Percentiles rank a stretch among this genome's conserved stretches.
Conservation (phyloP, 2,329 filamentous ascomycete genomes). For the Colletotrichum simmondsii region DNA sequence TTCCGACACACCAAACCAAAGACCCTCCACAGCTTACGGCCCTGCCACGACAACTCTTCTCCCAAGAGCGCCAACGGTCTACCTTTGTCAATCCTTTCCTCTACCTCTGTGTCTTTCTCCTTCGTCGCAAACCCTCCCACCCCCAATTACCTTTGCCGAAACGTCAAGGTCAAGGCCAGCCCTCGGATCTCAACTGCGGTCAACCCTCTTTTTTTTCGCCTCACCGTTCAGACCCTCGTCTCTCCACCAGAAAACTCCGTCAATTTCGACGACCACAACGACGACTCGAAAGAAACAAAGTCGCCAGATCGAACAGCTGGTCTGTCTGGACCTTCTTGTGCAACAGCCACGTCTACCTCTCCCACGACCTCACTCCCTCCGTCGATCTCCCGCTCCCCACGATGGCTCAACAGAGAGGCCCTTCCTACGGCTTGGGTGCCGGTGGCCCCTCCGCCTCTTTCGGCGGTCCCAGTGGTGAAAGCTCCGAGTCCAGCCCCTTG, state of each 20-base stretch:
- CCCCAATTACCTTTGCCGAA: slow-evolving; percentile 16
- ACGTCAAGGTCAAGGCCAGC: slow-evolving; percentile 31
- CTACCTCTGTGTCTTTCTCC: neutral
- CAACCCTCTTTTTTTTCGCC: slow-evolving; percentile 26
- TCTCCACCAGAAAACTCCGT: slow-evolving; percentile 21
- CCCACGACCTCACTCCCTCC: neutral
- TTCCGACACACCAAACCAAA: neutral
- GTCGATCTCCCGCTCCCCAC: slow-evolving; percentile 4
- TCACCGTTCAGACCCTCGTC: slow-evolving; percentile 12
- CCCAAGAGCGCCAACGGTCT: slow-evolving; percentile 18
- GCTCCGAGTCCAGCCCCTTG: slow-evolving; percentile 75
- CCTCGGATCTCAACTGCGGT: slow-evolving; percentile 28
- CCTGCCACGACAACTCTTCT: slow-evolving; percentile 1
- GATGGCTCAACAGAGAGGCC: slow-evolving; percentile 37
- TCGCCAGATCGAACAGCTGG: slow-evolving; percentile 29
- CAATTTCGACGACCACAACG: slow-evolving; percentile 1
- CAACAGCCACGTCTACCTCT: slow-evolving; percentile 27
- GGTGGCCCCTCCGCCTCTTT: slow-evolving; percentile 33
- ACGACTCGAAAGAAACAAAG: neutral
- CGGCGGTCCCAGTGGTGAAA: slow-evolving; percentile 30
- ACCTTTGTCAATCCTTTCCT: slow-evolving; percentile 14
- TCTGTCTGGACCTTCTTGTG: slow-evolving; percentile 32
- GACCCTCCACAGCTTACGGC: slow-evolving; percentile 11
- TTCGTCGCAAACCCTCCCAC: slow-evolving; percentile 16
- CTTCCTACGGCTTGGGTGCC: slow-evolving; percentile 35